phyloP scores from a whole-genome alignment of 2,329 filamentous ascomycete species.

The Hypoxylon sp. region DNA sequence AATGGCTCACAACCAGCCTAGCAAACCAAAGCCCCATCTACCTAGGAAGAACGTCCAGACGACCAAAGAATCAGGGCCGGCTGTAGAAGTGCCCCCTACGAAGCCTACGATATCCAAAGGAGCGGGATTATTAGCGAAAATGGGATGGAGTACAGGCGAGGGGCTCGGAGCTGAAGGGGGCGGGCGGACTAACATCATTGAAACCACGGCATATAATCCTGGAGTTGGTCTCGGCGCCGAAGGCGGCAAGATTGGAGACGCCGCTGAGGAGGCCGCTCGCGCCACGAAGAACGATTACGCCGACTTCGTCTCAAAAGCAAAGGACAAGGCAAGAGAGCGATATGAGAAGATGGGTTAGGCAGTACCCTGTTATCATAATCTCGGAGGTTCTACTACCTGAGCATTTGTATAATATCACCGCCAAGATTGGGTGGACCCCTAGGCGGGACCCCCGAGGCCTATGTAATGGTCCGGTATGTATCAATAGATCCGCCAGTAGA shows the following conservation, averaged over 20 bases:
- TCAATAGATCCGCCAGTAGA: neutral
- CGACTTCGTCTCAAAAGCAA: slow-evolving; percentile 73
- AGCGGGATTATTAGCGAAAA: slow-evolving; percentile 76
- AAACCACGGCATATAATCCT: slow-evolving; percentile 73
- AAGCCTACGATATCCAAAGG: slow-evolving; percentile 68
- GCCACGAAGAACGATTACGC: slow-evolving; percentile 71
- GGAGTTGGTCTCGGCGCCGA: slow-evolving; percentile 78
- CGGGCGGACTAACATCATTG: slow-evolving; percentile 73
- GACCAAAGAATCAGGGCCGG: slow-evolving; percentile 54
- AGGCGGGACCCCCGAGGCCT: neutral
- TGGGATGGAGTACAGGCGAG: slow-evolving; percentile 76
- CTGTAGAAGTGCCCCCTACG: slow-evolving; percentile 53
- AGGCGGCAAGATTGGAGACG: slow-evolving; percentile 77
- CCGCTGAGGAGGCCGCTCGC: slow-evolving; percentile 71
- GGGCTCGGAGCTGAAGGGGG: slow-evolving; percentile 73
- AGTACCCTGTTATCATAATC: neutral
- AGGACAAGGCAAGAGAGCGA: slow-evolving; percentile 74
- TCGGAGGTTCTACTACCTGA: neutral
- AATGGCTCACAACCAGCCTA: slow-evolving; percentile 71
- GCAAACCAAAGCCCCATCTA: slow-evolving; percentile 59
- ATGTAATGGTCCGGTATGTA: slow-evolving; percentile 13
- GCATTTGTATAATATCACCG: neutral
- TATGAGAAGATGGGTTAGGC: slow-evolving; percentile 66
- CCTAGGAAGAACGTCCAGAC: slow-evolving; percentile 46
- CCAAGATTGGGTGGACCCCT: neutral